Conservation (phyloP, 352 stramenopile species). For the Hyphochytrium catenoides region DNA sequence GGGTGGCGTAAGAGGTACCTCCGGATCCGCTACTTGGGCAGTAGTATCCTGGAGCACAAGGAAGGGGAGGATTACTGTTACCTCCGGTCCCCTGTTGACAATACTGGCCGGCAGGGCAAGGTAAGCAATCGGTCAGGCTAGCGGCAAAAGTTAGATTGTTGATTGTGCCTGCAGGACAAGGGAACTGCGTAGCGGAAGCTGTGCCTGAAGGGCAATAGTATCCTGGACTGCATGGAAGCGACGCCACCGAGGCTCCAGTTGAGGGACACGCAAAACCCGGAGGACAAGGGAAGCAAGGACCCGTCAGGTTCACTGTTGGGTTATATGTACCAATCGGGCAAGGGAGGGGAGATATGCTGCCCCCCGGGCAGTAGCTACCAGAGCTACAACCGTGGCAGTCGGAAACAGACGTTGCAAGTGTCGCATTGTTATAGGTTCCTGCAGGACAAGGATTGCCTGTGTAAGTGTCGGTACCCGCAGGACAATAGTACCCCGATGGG, state of each 20-base stretch:
- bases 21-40: slow-evolving; percentile 25
- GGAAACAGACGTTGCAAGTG: slow-evolving; percentile 3
- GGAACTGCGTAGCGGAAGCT: slow-evolving; percentile 26
- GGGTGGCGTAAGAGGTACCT: slow-evolving; percentile 24
- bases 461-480: slow-evolving; percentile 8
- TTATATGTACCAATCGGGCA: slow-evolving; percentile 6
- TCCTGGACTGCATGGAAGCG: slow-evolving; percentile 7
- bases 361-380: slow-evolving; percentile 15
- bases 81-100: slow-evolving; percentile 32
- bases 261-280: slow-evolving; percentile 10
- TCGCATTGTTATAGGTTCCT: slow-evolving; percentile 14
- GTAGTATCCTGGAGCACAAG: slow-evolving; percentile 42
- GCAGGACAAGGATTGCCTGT: slow-evolving; percentile 10
- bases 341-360: slow-evolving; percentile 2
- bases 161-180: slow-evolving; percentile 52
- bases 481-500: slow-evolving; percentile 53
- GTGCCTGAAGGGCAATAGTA: slow-evolving; percentile 38
- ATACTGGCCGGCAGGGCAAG: slow-evolving; percentile 41
- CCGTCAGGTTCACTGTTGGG: slow-evolving; percentile 6
- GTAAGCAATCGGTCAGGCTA: slow-evolving; percentile 20
- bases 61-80: slow-evolving; percentile 25
- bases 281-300: slow-evolving; percentile 10
- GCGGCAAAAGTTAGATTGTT: slow-evolving; percentile 22
- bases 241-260: slow-evolving; percentile 5
- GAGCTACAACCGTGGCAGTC: slow-evolving; percentile 5